A percentile compares a stretch with the other conserved stretches of the same genome.
phyloP scores from a whole-genome alignment of 2,329 filamentous ascomycete species.

The Aspergillus piperis region DNA sequence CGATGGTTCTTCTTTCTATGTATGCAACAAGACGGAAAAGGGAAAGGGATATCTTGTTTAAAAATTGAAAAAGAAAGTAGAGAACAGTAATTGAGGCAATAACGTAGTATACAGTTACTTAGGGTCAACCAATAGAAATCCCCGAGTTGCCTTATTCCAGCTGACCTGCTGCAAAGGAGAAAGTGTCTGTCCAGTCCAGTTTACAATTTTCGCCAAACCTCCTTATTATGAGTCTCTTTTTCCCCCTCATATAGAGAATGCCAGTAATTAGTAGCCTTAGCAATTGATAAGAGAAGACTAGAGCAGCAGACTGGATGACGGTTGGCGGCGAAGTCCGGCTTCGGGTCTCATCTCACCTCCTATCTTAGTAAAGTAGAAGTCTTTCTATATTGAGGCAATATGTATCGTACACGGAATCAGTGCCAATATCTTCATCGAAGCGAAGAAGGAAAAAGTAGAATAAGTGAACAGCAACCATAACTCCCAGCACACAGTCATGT shows the following conservation, averaged over 20 bases:
- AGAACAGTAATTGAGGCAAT: slow-evolving; percentile 4
- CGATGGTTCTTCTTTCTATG: neutral
- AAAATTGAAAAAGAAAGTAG: slow-evolving; percentile 5
- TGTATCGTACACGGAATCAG: slow-evolving; percentile 8
- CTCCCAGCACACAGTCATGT: neutral
- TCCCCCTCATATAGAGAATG: neutral
- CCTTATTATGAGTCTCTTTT: neutral
- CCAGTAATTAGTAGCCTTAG: too few relatives aligned
- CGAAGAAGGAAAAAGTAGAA: slow-evolving; percentile 7
- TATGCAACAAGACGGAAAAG: neutral
- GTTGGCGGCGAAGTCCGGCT: too few relatives aligned
- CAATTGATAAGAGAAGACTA: too few relatives aligned
- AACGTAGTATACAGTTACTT: neutral
- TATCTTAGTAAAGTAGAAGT: too few relatives aligned
- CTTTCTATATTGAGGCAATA: too few relatives aligned
- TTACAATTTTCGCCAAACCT: slow-evolving; percentile 11
- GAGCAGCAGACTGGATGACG: too few relatives aligned
- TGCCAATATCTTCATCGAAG: neutral
- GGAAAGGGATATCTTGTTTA: neutral
- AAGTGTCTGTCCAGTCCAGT: slow-evolving; percentile 8
- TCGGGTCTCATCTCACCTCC: too few relatives aligned
- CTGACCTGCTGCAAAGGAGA: slow-evolving; percentile 11
- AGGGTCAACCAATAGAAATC: neutral
- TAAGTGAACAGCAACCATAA: slow-evolving; percentile 1
- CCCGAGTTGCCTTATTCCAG: neutral